Evolutionary conservation across 306 rosid genomes (phyloP).

Genomic region (Pueraria montana): DNA sequence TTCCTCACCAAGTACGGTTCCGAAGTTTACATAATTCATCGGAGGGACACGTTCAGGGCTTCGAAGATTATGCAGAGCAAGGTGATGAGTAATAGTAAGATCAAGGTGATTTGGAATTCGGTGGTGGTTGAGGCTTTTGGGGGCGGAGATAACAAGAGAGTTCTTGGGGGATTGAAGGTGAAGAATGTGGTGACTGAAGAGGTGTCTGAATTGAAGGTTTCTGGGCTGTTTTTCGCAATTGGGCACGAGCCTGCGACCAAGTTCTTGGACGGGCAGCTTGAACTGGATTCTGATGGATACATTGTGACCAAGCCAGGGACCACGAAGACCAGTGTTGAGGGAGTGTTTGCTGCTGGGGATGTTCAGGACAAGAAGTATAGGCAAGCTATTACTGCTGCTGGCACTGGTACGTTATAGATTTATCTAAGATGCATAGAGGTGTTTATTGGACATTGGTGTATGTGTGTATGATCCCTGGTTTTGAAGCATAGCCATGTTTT

Average conservation of each 20-base stretch:
- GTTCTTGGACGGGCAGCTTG: conserved; percentile 79
- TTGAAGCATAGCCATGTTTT: not conserved
- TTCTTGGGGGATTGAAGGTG: conserved; percentile 78
- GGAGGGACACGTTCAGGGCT: conserved; percentile 81
- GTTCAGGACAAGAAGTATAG: conserved; percentile 97
- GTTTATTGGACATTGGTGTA: not conserved
- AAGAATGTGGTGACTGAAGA: conserved; percentile 65
- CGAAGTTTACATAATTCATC: conserved; percentile 74
- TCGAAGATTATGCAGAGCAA: conserved; percentile 89
- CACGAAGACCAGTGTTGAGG: conserved; percentile 70
- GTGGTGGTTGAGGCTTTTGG: conserved; percentile 75
- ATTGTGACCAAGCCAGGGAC: conserved; percentile 73
- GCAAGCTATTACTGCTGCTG: conserved; percentile 95
- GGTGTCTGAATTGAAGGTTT: conserved; percentile 74
- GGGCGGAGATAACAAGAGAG: conserved; percentile 44
- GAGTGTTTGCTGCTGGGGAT: conserved; percentile 95
- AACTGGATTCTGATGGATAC: conserved; percentile 76
- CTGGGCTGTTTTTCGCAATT: conserved; percentile 83
- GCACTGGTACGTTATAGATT: conserved; percentile 60
- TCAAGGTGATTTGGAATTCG: conserved; percentile 79
- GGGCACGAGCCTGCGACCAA: conserved; percentile 93
- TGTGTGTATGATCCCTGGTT: conserved; percentile 16
- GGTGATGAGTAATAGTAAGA: conserved; percentile 68
- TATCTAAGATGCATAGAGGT: not conserved
- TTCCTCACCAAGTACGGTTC: conserved; percentile 86